Percentiles rank a stretch among this genome's conserved stretches.
phyloP scores from a whole-genome alignment of 441 rosid species.

The Adansonia rubrostipa region DNA sequence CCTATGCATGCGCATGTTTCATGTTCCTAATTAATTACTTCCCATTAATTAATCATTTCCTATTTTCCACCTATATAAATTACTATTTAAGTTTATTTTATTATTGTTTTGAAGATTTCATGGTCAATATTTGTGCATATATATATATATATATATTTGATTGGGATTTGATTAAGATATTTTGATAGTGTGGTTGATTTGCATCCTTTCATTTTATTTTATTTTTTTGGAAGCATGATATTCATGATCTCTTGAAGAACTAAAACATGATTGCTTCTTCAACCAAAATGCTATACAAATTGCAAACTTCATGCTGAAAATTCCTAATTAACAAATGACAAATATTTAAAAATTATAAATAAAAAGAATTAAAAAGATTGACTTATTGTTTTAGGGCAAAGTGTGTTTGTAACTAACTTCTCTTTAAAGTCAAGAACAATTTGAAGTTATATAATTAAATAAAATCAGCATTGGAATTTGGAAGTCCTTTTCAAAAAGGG shows the following conservation, averaged over 20 bases:
- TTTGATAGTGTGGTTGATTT: not conserved
- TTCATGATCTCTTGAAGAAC: too few relatives aligned
- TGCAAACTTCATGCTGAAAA: not conserved
- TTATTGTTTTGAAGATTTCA: not conserved
- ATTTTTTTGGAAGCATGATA: too few relatives aligned
- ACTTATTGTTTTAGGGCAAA: not conserved
- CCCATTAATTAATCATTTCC: not conserved
- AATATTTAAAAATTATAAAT: too few relatives aligned
- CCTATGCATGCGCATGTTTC: too few relatives aligned
- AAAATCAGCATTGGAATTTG: not conserved
- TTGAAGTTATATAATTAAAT: not conserved
- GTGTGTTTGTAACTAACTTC: not conserved
- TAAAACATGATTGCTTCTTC: not conserved
- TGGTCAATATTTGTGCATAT: not conserved
- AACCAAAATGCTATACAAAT: not conserved
- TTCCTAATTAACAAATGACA: too few relatives aligned
- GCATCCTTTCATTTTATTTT: not conserved
- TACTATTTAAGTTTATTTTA: not conserved
- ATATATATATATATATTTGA: not conserved
- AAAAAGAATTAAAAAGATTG: not conserved
- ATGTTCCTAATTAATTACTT: not conserved
- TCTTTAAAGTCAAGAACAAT: too few relatives aligned
- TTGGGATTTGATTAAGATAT: not conserved
- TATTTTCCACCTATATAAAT: not conserved
- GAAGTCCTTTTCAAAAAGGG: not conserved